These are phyloP conservation scores for Rhizopus arrhizus DNA, from an alignment of 371 early-diverging fungal species.

Conservation along the genomic window DNA sequence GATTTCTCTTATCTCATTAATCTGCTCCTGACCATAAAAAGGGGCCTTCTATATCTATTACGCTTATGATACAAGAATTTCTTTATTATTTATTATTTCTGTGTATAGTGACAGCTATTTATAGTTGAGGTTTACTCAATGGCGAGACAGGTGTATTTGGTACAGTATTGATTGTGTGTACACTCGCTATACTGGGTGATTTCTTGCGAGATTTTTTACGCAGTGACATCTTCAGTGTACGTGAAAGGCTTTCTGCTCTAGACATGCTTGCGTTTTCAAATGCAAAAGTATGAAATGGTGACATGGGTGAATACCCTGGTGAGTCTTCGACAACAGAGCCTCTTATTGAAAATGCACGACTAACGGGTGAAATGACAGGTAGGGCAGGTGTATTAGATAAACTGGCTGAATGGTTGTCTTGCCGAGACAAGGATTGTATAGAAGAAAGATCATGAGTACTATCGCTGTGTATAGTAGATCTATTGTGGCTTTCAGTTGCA, in stretches of 20 bases:
- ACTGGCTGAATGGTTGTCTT: background rate
- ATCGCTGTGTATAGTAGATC: constrained; percentile 1
- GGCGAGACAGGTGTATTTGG: background rate
- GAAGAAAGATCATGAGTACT: constrained; percentile 5
- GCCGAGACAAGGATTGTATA: constrained; percentile 1
- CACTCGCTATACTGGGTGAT: constrained; percentile 10
- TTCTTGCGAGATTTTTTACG: constrained; percentile 48
- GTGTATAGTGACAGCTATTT: background rate
- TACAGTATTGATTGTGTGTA: constrained; percentile 1
- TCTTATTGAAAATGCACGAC: constrained; percentile 42
- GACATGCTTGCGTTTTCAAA: constrained; percentile 39
- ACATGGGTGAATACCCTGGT: constrained; percentile 1
- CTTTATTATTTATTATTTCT: too few species aligned
- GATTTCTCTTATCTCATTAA: too few species aligned
- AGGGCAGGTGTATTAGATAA: constrained; percentile 7
- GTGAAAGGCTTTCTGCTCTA: constrained; percentile 48
- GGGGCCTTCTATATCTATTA: too few species aligned
- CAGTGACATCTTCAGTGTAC: constrained; percentile 47
- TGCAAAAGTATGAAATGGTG: constrained; percentile 14
- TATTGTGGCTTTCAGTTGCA: background rate
- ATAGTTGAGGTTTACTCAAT: background rate
- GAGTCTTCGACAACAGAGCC: constrained; percentile 24
- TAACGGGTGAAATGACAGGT: constrained; percentile 32
- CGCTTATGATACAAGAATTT: too few species aligned
- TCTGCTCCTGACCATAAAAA: too few species aligned